Evolutionary conservation across 139 green algal genomes (phyloP), one percentile per base, ranked within the genome.

Genomic region (Haematococcus sp.): DNA sequence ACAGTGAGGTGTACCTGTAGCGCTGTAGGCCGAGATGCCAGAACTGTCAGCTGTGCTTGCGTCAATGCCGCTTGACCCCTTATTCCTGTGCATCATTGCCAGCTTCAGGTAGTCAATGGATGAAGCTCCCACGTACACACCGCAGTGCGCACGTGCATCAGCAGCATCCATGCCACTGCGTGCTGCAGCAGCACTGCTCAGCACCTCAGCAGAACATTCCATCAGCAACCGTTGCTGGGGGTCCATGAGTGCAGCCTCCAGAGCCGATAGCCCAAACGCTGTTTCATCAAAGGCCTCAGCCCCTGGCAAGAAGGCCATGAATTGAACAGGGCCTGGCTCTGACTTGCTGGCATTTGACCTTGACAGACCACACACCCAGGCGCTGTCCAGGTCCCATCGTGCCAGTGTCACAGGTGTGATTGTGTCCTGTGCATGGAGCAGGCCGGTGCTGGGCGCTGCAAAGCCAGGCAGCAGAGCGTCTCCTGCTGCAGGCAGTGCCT

Each of bases 231-330:
- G 83, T 71, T 95, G 91, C 79, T 95, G 91, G 3, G 87, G 87
- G 72, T 95, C 90, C 81, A 97, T 93, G 1, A 93, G 82, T 15
- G 80, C 40, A 0, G 91, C 89, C 73, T 97, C 93, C 0, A 73
- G 35, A 3, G 82, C 55, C n/a, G 76, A 84, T 7, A 97, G 69
- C 49, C 85, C 80, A 73, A 95, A 95, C 0, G 81, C 75, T 2
- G 67, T 46, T 0, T 77, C 70, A 63, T 97, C 93, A 74, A 98
- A 98, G 1, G 11, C 3, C 23, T 75, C 76, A 4, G 59, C 80
- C 23, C 60, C 81, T 1, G 73, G 13, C 15, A 97, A 34, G 66
- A 91, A 92, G 60, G 64, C 79, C 32, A 86, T 86, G 67, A 94
- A 94, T 25, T 51, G 67, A 13, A 58, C 30, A 1, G 74, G 79